Evolutionary conservation across 2,329 filamentous ascomycete genomes (phyloP), one percentile per base, ranked within the genome.

Genomic region (Pseudogymnoascus sp.): DNA sequence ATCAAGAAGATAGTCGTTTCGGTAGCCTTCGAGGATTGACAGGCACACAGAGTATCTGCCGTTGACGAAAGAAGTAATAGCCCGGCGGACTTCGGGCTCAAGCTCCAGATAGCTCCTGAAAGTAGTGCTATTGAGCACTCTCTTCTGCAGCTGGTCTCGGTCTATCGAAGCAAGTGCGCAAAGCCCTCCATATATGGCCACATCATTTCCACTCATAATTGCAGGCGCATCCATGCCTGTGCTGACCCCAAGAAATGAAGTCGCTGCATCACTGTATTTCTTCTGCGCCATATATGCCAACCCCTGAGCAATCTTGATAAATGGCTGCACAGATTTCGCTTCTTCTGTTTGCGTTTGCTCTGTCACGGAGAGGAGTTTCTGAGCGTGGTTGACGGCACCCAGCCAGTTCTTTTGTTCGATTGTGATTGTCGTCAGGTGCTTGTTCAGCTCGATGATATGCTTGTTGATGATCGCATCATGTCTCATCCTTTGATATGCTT

Each of bases 1-100:
- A 71, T 99, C 94, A 4, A 97, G 84, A n/a, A 92, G 80, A 72
- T 94, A 97, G 74, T 99, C 94, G 36, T 85, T 77, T 58, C 86
- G 86, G 73, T 94, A 93, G 4, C 85, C 82, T 69, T 94, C 89
- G 0, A 99, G 81, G 36, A 93, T 90, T 54, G 85, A 82, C 47
- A 99, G 79, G 73, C 93, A 97, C 44, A 84, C 83, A 8, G 89
- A 88, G 74, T 97, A 99, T 68, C 95, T 90, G 64, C 90, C 91
- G 67, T 89, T 91, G 68, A 93, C 90, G 76, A 97, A 99, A 71
- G 90, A 87, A 6, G 84, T 84, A 68, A 99, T 89, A 10, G 94
- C 93, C 63, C 92, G 92, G 65, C 94, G 89, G 64, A 99, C 89
- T 70, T 97, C 93, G 3, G 93, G 92, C 74, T 97, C 94, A 0